Base-by-base conservation (phyloP, 148 eudicot genomes). In the Oxyria digyna region DNA sequence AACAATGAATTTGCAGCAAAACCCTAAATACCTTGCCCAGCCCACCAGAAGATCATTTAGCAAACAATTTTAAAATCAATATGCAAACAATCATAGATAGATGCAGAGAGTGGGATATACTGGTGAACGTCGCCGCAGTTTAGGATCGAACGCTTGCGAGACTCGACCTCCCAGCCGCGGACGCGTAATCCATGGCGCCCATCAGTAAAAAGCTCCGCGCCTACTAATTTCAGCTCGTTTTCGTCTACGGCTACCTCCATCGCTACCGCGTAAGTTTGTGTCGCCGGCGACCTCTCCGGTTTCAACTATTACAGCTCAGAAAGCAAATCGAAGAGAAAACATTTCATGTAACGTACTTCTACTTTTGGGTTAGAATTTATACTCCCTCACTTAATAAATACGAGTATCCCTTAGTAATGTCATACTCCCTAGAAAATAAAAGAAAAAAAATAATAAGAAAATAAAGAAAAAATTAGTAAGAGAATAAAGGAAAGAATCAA, bases 101-200 rank as follows among this genome's bases (percentile, higher is more conserved):
- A n/a, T 32, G 32, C 42, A 65, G 50, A 76, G 59, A 67, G 46
- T 23, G 62, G 69, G 43, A 31, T 68, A 75, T 87, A 89, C 96
- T 78, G 78, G 67, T 79, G 78, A 72, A 78, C 82, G 49, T 77
- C 65, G 38, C 69, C 74, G 24, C 95, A 82, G 50, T 74, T 89
- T 84, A 93, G 96, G 63, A 86, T 84, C 17, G 98, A 79, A 33
- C 77, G 85, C 72, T 85, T 85, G 67, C 59, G 72, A 31, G 96
- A 73, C 67, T 87, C 91, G 80, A 93, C 87, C 81, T 93, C 88
- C 98, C 98, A 93, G 17, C 96, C 98, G 18, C 68, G 81, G 29
- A 93, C 79, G 17, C 79, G 80, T 68, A 89, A 69, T 49, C 98
- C 96, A 24, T 43, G 71, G 43, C 96, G 88, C 40, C 95, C 92